Evolutionary conservation across 345 rosid genomes (phyloP).

Genomic region (sweet orange (Citrus sinensis)): DNA sequence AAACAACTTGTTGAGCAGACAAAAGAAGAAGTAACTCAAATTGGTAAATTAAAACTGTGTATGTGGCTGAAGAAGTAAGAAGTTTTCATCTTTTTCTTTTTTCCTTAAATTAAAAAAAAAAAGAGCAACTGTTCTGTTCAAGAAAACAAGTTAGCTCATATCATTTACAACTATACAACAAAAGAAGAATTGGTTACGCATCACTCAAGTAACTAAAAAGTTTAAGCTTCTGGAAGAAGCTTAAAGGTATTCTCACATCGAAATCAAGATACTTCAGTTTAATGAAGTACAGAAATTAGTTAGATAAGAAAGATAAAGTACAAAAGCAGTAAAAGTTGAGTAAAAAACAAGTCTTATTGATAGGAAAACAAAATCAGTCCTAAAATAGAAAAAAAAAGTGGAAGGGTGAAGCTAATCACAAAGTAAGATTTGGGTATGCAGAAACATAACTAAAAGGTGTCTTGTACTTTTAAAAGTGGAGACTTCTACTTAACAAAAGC

Average conservation of each 20-base stretch:
- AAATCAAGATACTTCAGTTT: not conserved
- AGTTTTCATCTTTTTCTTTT: not conserved
- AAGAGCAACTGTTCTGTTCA: not conserved
- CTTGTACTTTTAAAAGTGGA: constrained; percentile 36
- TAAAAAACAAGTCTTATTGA: constrained; percentile 17
- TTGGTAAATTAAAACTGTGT: not conserved
- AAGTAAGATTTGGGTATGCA: constrained; percentile 18
- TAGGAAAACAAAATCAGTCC: constrained; percentile 19
- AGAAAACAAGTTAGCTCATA: not conserved
- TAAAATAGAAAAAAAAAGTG: not conserved
- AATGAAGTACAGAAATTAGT: constrained; percentile 12
- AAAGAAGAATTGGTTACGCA: not conserved
- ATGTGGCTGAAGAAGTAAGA: not conserved
- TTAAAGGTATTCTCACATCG: constrained; percentile 7
- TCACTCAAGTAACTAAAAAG: constrained; percentile 6
- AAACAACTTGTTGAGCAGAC: not conserved
- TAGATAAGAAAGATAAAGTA: constrained; percentile 7
- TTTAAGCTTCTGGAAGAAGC: constrained; percentile 27
- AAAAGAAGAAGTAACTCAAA: constrained; percentile 1
- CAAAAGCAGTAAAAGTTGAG: constrained; percentile 6
- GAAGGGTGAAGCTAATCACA: constrained; percentile 23
- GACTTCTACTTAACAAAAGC: constrained; percentile 46
- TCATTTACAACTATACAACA: not conserved
- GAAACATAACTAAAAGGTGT: constrained; percentile 18
- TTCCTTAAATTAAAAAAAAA: not conserved